phyloP scores from a whole-genome alignment of 73 alveolate species.

The Tetrahymena borealis region DNA sequence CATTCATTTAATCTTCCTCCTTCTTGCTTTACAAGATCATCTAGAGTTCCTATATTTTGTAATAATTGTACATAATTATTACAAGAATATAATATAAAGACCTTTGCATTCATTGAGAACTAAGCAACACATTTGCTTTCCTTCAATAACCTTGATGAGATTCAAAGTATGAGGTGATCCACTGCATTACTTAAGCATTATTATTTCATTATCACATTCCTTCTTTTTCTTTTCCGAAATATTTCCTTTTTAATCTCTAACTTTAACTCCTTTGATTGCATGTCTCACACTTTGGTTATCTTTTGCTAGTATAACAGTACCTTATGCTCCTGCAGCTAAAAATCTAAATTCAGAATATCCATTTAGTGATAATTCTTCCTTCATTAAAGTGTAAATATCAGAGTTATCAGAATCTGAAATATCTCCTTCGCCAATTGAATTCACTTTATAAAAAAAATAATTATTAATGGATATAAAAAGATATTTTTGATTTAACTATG shows the following conservation, averaged over 20 bases:
- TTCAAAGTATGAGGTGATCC: background rate
- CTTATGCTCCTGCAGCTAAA: background rate
- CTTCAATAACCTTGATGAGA: background rate
- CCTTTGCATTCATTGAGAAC: background rate
- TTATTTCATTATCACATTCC: background rate
- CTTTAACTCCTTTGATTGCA: background rate
- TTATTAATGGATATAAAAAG: too few species aligned
- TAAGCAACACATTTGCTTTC: background rate
- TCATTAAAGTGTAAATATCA: background rate
- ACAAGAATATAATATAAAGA: background rate
- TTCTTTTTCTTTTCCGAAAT: background rate
- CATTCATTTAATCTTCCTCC: background rate
- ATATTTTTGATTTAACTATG: too few species aligned
- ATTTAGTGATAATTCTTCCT: background rate
- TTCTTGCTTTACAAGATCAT: background rate
- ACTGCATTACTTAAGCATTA: background rate
- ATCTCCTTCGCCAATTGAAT: too few species aligned
- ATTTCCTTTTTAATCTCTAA: background rate
- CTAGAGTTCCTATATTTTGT: background rate
- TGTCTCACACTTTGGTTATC: background rate
- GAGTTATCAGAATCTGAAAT: too few species aligned
- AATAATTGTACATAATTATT: background rate
- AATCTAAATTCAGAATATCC: background rate
- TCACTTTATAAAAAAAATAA: too few species aligned
- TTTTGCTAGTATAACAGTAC: background rate